Evolutionary conservation across 768 basidiomycete genomes (phyloP), one percentile per base, ranked within the genome.

Genomic region (Lactarius sp.): DNA sequence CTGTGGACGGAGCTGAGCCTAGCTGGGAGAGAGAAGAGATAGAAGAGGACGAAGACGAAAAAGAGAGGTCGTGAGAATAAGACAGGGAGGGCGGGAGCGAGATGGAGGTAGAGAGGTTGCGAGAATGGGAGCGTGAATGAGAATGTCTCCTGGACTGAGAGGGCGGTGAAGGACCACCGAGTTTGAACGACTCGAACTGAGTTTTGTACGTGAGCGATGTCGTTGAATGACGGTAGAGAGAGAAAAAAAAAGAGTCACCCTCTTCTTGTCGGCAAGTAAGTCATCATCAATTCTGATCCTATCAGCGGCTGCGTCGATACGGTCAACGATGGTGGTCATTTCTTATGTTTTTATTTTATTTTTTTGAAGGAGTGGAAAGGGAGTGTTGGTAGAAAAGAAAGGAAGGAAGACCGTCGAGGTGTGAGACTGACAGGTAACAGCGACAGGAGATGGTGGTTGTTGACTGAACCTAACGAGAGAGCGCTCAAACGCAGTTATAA

Each of bases 101-200:
- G 42, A 66, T 41, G 16, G 67, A 81, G 52, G 85, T 72, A 47
- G 86, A 86, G 55, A 74, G 73, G 73, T 85, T 88, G 70, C 88
- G 86, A 64, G 90, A 92, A 73, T 86, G 86, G 52, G 87, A 86
- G 70, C 85, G 86, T 66, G 75, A 75, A 75, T 87, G 88, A 54
- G 79, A 78, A 66, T 79, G 80, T 68, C 73, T 69, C 67, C 74
- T 70, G 67, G 52, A 76, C 75, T 44, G 78, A 71, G 71, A 77
- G 72, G 73, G 74, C 73, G 69, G 70, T n/a, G 65, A 64, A 10
- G 67, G 65, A 53, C 73, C 73, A 65, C 90, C 88, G 68, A 91
- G 78, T 71, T 80, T 85, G 80, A 91, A 91, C 39, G 83, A 82
- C 66, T 88, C 84, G 71, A 92, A 84, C 88, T 91, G 42, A 13